phyloP scores from a whole-genome alignment of 2,329 filamentous ascomycete species.

The Aureobasidium sp. region DNA sequence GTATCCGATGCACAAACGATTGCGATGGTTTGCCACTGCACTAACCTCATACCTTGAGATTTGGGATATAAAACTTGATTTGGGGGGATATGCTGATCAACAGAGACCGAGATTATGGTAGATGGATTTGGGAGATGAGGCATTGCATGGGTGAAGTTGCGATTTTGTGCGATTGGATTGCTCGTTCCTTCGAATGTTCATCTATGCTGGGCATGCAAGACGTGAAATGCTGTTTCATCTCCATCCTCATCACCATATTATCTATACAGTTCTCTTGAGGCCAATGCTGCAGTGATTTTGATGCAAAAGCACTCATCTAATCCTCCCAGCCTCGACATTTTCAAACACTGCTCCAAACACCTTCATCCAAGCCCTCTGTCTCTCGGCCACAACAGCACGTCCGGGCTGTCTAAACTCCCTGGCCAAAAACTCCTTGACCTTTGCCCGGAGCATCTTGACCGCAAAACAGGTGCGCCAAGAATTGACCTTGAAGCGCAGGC shows the following conservation, averaged over 20 bases:
- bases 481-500: slow-evolving; percentile 71
- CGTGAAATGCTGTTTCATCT: background rate
- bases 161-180: background rate
- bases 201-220: background rate
- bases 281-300: background rate
- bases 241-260: too few relatives aligned
- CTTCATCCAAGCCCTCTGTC: slow-evolving; percentile 38
- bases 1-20: background rate
- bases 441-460: slow-evolving; percentile 70
- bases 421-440: slow-evolving; percentile 68
- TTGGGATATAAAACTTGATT: background rate
- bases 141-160: background rate
- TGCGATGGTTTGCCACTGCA: background rate
- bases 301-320: background rate
- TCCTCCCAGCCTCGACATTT: slow-evolving; percentile 3
- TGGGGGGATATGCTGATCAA: background rate
- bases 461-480: slow-evolving; percentile 90
- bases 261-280: too few relatives aligned
- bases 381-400: slow-evolving; percentile 29
- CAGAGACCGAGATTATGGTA: background rate
- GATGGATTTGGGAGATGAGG: background rate
- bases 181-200: background rate
- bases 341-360: slow-evolving; percentile 27
- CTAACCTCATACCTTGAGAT: background rate
- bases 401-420: slow-evolving; percentile 56